Conservation (phyloP, 2,329 filamentous ascomycete species). For the Exophiala lecanii-corni region DNA sequence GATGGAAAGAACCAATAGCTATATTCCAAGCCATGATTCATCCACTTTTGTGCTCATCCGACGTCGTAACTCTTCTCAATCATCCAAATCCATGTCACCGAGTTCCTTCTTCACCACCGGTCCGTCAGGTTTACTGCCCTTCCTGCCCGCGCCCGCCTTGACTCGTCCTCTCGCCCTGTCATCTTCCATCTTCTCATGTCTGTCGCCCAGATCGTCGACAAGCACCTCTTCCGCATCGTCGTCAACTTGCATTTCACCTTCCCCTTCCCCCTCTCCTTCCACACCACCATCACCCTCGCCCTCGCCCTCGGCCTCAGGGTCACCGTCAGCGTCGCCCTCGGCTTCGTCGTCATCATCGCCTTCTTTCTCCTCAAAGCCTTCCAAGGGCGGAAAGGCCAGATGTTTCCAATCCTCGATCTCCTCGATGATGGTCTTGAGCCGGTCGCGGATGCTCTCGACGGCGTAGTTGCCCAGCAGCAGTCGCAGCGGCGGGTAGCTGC, state of each 20-base stretch:
- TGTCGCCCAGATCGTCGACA: conserved; percentile 4
- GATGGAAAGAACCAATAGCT: too few relatives aligned
- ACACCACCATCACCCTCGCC: background rate
- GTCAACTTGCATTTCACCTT: too few relatives aligned
- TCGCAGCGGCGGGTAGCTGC: conserved; percentile 83
- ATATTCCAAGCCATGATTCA: too few relatives aligned
- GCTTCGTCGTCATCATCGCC: conserved; percentile 21
- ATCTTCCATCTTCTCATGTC: too few relatives aligned
- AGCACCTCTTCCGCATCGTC: conserved; percentile 1
- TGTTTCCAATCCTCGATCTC: conserved; percentile 94
- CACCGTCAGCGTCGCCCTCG: conserved; percentile 9
- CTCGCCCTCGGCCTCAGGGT: too few relatives aligned
- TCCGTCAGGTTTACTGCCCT: background rate
- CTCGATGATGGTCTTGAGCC: conserved; percentile 84
- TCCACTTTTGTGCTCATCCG: too few relatives aligned
- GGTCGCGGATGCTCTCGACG: conserved; percentile 90
- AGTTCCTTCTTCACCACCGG: conserved; percentile 2
- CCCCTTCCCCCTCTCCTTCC: too few relatives aligned
- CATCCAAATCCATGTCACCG: conserved; percentile 9
- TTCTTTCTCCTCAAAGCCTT: conserved; percentile 25
- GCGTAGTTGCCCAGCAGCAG: conserved; percentile 89
- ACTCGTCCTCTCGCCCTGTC: too few relatives aligned
- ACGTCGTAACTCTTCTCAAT: conserved; percentile 8
- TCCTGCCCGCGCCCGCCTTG: too few relatives aligned
- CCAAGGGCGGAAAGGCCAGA: conserved; percentile 59